Evolutionary conservation across 2,329 filamentous ascomycete genomes (phyloP), one percentile per base, ranked within the genome.

Genomic region (Xylariaceae sp.): DNA sequence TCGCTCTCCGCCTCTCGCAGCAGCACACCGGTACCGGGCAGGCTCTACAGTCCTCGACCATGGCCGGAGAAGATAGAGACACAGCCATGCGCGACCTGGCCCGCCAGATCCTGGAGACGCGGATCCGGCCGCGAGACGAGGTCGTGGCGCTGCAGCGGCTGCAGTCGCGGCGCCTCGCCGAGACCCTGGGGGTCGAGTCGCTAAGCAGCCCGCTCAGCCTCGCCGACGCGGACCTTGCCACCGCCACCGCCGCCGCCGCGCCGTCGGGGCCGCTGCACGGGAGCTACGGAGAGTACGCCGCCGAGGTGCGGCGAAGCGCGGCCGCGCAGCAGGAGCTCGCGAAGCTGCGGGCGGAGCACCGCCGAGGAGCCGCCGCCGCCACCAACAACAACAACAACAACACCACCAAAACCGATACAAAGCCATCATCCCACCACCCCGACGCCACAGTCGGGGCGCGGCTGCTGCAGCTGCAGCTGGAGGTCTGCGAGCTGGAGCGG

Each of bases 81-180:
- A n/a, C n/a, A n/a, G n/a, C n/a, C n/a, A n/a, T n/a, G n/a, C n/a
- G n/a, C n/a, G n/a, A n/a, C n/a, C n/a, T n/a, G n/a, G n/a, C n/a
- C n/a, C n/a, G n/a, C n/a, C n/a, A n/a, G n/a, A n/a, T n/a, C n/a
- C n/a, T n/a, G n/a, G n/a, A n/a, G n/a, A n/a, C n/a, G n/a, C n/a
- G 67, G 39, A 60, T 79, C 36, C 73, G 71, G 32, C 65, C 70
- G 18, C 66, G 74, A 17, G 72, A 78, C 37, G 72, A 80, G 44
- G 64, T 68, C 31, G 60, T 67, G 22, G 69, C 70, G 29, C 71
- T 80, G 36, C 65, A 72, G 40, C 70, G 68, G 31, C 58, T 77
- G 19, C 50, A 78, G 29, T 65, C 71, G 26, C 62, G 70, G 14
- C 66, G 77, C 42, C 57, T 81, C 4, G 65, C 64, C 18, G 62